Evolutionary conservation across 352 stramenopile species (phyloP), one percentile per base, ranked within the genome.

Genomic region (Pythium dissimile): DNA sequence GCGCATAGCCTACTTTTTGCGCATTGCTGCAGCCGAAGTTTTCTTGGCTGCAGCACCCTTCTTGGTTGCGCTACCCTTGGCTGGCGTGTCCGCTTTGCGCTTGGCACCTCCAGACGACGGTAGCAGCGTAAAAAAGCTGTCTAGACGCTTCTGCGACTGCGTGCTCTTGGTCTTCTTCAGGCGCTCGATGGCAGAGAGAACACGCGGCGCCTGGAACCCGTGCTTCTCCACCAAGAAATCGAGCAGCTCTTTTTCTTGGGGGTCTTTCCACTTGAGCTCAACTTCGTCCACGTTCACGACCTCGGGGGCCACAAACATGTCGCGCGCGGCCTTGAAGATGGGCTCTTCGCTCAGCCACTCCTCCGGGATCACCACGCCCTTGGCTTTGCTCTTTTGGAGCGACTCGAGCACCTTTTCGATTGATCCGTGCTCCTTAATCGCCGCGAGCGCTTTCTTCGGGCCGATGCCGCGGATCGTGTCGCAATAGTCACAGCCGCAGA

Each of bases 401-500:
- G 80, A 68, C 35, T 95, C 84, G 32, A 99, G 46, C 47, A 98
- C 96, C 21, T 88, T 95, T 64, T 99, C 97, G 69, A 99, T 98
- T 27, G 57, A 88, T 47, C 93, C 87, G 75, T 99, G 88, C 59
- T 99, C 92, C 48, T 95, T 90, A 54, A 99, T 98, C 18, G 98
- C 87, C 39, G 97, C 96, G 21, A 98, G 83, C 3, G 97, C 97
- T 58, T 97, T 99, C 77, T 99, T 99, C 0, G 97, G 97, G 11
- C 97, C 97, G 31, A 99, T 94, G 32, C 97, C 97, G 20, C 88
- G 87, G 72, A 99, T 99, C 24, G 84, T 97, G 47, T 98, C 96
- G 58, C 94, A 98, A 72, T 99, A 99, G 80, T 99, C 97, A 70
- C 97, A 99, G 49, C 97, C 97, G 46, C 95, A 98, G 18, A 99